These are phyloP conservation scores for Kodamaea derodonti DNA, from an alignment of 1,139 yeast species.

Conservation along the genomic window DNA sequence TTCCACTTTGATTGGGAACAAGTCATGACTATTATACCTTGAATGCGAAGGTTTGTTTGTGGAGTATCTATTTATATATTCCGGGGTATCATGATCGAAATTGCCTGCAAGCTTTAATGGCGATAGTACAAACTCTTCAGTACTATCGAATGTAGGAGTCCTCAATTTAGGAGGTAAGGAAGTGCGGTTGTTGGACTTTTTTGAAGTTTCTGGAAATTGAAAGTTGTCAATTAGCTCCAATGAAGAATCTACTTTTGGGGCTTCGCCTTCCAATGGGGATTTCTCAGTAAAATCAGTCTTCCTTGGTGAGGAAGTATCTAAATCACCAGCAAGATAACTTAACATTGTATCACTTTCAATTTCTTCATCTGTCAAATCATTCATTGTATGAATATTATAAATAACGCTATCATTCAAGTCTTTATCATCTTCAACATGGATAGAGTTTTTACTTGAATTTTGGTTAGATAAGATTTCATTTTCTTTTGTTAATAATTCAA, in stretches of 20 bases:
- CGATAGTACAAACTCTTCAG: slow-evolving; percentile 40
- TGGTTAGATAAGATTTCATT: slow-evolving; percentile 24
- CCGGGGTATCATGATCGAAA: slow-evolving; percentile 3
- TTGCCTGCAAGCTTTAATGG: slow-evolving; percentile 36
- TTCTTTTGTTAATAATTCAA: slow-evolving; percentile 46
- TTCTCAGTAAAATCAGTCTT: too few species aligned
- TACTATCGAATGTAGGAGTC: slow-evolving; percentile 17
- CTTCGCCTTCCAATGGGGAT: too few species aligned
- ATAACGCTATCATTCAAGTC: slow-evolving; percentile 13
- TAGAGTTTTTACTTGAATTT: slow-evolving; percentile 10
- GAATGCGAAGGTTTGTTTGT: slow-evolving; percentile 33
- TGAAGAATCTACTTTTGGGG: too few species aligned
- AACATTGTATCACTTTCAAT: slow-evolving; percentile 12
- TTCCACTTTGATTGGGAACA: slow-evolving; percentile 44
- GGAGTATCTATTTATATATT: slow-evolving; percentile 24
- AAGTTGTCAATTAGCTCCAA: slow-evolving; percentile 12
- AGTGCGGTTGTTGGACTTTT: slow-evolving; percentile 23
- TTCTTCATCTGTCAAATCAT: slow-evolving; percentile 21
- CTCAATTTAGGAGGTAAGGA: slow-evolving; percentile 34
- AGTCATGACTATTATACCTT: slow-evolving; percentile 43
- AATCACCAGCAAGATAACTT: slow-evolving; percentile 20
- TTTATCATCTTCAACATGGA: slow-evolving; percentile 8
- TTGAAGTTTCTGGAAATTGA: slow-evolving; percentile 26
- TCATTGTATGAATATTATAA: slow-evolving; percentile 21
- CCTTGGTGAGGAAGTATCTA: too few species aligned